Evolutionary conservation across 148 eudicot genomes (phyloP).

Genomic region (Silene conica): DNA sequence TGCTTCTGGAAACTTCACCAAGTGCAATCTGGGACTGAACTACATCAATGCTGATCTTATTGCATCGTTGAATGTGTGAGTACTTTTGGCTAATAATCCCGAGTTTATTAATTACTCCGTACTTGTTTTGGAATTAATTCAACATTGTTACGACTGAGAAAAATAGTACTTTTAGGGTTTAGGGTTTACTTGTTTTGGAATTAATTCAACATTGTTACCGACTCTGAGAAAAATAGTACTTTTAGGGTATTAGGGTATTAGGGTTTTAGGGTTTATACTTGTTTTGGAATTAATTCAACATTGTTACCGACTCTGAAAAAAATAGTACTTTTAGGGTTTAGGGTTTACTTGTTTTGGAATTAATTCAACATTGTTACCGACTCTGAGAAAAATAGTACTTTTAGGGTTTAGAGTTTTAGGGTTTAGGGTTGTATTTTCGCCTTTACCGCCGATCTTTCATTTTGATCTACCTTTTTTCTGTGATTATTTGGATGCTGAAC

Average conservation of each 20-base stretch:
- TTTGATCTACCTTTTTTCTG: too few species aligned
- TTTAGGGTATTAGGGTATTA: too few species aligned
- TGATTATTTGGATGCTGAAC: neutral
- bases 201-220: neutral
- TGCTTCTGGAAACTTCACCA: conserved; percentile 66
- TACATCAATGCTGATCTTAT: conserved; percentile 65
- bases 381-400: neutral
- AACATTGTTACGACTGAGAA: neutral
- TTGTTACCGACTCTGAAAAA: too few species aligned
- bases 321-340: too few species aligned
- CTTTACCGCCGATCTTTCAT: too few species aligned
- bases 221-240: neutral
- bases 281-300: neutral
- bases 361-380: neutral
- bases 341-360: neutral
- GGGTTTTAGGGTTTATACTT: too few species aligned
- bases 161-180: too few species aligned
- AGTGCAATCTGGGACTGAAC: conserved; percentile 78
- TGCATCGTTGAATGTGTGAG: conserved; percentile 81
- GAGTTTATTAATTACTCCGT: neutral
- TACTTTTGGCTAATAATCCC: conserved; percentile 15
- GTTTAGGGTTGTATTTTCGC: too few species aligned
- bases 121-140: neutral
- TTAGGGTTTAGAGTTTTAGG: too few species aligned
- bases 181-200: neutral